phyloP scores from a whole-genome alignment of 2,329 filamentous ascomycete species.

The Colletotrichum sidae region DNA sequence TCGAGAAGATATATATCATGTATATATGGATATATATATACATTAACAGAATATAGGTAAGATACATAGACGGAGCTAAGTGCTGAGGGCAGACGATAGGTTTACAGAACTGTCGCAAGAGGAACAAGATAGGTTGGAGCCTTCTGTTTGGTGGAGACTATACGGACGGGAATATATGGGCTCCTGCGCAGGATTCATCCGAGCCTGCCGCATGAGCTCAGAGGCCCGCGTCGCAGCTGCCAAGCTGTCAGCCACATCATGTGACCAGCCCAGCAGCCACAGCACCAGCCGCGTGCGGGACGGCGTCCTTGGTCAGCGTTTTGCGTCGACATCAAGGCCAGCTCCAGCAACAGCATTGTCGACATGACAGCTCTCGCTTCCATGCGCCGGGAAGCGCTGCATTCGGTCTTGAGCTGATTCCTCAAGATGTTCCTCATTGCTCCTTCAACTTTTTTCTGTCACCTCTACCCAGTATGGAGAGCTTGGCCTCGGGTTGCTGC shows the following conservation, averaged over 20 bases:
- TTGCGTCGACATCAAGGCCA: conserved; percentile 36
- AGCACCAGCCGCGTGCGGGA: conserved; percentile 37
- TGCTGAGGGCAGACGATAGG: too few species aligned
- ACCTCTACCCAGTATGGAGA: conserved; percentile 4
- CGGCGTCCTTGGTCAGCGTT: conserved; percentile 36
- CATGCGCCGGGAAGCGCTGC: conserved; percentile 18
- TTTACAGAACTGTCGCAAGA: too few species aligned
- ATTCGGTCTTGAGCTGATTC: not conserved
- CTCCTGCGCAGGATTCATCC: too few species aligned
- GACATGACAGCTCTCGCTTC: conserved; percentile 27
- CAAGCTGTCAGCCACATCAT: conserved; percentile 24
- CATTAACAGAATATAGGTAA: too few species aligned
- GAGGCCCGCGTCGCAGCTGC: not conserved
- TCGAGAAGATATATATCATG: too few species aligned
- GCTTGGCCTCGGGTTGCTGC: conserved; percentile 25
- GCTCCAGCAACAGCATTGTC: conserved; percentile 28
- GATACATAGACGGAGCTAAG: too few species aligned
- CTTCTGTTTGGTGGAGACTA: too few species aligned
- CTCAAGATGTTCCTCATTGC: not conserved
- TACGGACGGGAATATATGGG: too few species aligned
- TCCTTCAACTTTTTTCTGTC: not conserved
- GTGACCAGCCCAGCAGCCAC: conserved; percentile 3
- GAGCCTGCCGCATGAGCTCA: too few species aligned
- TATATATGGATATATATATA: too few species aligned
- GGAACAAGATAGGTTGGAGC: too few species aligned